A percentile compares a stretch with the other conserved stretches of the same genome.
Evolutionary conservation across 1,139 yeast genomes (phyloP).

Genomic region (Chernovozyma aurita): DNA sequence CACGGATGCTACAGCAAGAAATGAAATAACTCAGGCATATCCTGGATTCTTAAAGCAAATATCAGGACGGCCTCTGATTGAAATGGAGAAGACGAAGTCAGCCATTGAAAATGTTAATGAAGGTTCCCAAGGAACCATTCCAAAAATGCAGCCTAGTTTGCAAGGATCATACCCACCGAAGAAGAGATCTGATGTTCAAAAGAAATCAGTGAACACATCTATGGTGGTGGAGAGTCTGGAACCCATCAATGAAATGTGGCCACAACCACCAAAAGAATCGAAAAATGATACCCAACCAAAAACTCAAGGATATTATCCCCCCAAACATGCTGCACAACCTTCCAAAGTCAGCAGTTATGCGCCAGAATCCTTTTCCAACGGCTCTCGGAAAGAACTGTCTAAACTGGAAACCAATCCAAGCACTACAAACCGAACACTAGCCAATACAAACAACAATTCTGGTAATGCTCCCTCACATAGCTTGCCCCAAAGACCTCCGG

Average conservation of each 20-base stretch:
- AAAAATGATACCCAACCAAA: not conserved
- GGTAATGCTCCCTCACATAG: not conserved
- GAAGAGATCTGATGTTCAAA: not conserved
- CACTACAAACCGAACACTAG: not conserved
- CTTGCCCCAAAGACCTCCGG: not conserved
- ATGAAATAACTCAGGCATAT: conserved; percentile 26
- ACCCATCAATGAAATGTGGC: not conserved
- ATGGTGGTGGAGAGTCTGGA: not conserved
- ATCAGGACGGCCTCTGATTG: not conserved
- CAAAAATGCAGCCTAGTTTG: not conserved
- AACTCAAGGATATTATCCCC: conserved; percentile 1
- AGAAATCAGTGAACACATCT: not conserved
- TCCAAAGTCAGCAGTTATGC: not conserved
- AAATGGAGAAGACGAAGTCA: not conserved
- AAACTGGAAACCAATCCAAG: no score
- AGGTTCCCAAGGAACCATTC: not conserved
- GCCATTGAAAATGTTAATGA: not conserved
- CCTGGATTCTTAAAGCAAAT: conserved; percentile 32
- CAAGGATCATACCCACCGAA: not conserved
- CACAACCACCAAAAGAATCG: not conserved
- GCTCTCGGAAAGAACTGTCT: no score
- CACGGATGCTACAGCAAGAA: conserved; percentile 54
- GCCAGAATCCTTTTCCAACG: no score
- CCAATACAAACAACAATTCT: not conserved
- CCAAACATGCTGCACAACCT: not conserved